Evolutionary conservation across 164 flowering plant species (phyloP).

Genomic region (Hamamelis virginiana): DNA sequence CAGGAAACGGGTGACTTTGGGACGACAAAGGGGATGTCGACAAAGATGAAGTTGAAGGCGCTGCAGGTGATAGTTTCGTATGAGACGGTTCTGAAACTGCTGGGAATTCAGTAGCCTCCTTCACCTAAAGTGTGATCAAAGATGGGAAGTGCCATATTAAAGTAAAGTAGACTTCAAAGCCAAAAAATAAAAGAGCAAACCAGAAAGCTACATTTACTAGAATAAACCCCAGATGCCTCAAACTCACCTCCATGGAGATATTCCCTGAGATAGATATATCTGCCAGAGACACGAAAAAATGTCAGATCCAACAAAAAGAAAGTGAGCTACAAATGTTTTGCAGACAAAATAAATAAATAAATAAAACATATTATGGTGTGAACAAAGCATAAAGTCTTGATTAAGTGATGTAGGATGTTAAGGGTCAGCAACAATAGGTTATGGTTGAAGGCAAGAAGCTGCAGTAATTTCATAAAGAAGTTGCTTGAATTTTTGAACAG

Average conservation of each 20-base stretch:
- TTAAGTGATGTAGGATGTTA: no score
- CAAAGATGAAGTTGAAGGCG: conserved; percentile 52
- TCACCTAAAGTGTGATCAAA: conserved; percentile 38
- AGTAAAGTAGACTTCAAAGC: background rate
- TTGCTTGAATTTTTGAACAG: no score
- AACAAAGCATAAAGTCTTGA: no score
- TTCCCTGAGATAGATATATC: conserved; percentile 46
- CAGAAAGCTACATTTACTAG: background rate
- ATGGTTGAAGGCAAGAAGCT: no score
- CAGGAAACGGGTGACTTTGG: conserved; percentile 31
- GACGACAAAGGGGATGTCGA: conserved; percentile 46
- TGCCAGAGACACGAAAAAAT: conserved; percentile 25
- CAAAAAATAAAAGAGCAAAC: background rate
- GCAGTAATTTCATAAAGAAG: no score
- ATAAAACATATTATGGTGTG: no score
- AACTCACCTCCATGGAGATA: conserved; percentile 44
- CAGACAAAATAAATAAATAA: no score
- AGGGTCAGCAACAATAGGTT: no score
- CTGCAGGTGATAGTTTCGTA: conserved; percentile 44
- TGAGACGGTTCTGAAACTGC: conserved; percentile 41
- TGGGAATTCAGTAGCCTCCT: conserved; percentile 42
- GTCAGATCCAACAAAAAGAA: conserved; percentile 16
- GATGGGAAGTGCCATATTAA: conserved; percentile 1
- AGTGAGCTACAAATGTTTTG: background rate
- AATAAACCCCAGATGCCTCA: conserved; percentile 21